These are phyloP conservation scores for Sporothrix inflata DNA, from an alignment of 2,329 filamentous ascomycete species.

Conservation along the genomic window DNA sequence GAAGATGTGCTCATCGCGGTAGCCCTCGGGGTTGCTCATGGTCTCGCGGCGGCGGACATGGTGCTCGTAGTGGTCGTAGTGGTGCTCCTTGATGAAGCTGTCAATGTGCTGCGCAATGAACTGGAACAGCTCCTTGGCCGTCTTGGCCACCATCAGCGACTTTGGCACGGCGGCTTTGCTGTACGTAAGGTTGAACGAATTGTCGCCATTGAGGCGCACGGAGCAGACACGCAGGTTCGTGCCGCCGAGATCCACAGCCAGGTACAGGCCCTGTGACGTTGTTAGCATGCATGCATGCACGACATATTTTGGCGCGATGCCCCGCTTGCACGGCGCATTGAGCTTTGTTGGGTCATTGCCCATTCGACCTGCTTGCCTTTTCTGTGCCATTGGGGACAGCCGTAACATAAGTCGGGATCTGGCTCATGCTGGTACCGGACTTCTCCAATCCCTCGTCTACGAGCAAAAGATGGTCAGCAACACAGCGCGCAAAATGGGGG, in stretches of 20 bases:
- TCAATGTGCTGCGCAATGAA: slow-evolving; percentile 95
- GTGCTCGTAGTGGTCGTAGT: slow-evolving; percentile 80
- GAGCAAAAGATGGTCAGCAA: slow-evolving; percentile 2
- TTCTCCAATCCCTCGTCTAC: slow-evolving; percentile 78
- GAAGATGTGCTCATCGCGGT: slow-evolving; percentile 76
- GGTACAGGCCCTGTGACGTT: slow-evolving; percentile 75
- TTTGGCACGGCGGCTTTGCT: slow-evolving; percentile 90
- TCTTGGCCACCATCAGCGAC: slow-evolving; percentile 87
- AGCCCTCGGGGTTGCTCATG: slow-evolving; percentile 60
- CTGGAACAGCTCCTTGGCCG: slow-evolving; percentile 81
- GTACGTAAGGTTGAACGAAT: slow-evolving; percentile 90
- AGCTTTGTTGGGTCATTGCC: not conserved
- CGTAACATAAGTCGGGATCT: slow-evolving; percentile 97
- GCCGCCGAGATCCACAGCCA: slow-evolving; percentile 95
- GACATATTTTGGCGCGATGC: slow-evolving; percentile 7
- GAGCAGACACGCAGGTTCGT: slow-evolving; percentile 99
- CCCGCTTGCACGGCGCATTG: slow-evolving; percentile 6
- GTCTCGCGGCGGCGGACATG: slow-evolving; percentile 68
- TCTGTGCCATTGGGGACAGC: slow-evolving; percentile 95
- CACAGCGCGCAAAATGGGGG: not conserved
- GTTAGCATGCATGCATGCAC: slow-evolving; percentile 21
- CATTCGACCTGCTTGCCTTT: slow-evolving; percentile 63
- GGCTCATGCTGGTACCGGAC: slow-evolving; percentile 81
- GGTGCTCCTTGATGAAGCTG: slow-evolving; percentile 81
- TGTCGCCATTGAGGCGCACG: slow-evolving; percentile 89